Evolutionary conservation across 805 yeast genomes (phyloP).

Genomic region (Metschnikowia kunwiensis): DNA sequence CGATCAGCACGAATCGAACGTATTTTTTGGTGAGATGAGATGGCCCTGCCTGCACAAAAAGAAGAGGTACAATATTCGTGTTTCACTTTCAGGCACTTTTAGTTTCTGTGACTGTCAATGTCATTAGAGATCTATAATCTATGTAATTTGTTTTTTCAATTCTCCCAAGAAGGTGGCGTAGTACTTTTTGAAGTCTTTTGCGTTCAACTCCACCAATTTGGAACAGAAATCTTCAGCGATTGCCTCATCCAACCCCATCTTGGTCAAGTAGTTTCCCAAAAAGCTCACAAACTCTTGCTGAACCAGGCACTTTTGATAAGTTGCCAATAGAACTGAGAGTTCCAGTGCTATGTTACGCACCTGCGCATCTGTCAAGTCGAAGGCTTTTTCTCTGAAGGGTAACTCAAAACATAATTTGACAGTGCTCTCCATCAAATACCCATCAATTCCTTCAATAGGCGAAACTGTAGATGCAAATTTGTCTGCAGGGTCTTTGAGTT

Average conservation of each 20-base stretch:
- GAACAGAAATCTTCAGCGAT: conserved; percentile 60
- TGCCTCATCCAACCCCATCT: conserved; percentile 54
- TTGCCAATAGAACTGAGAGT: conserved; percentile 63
- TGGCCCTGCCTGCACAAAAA: conserved; percentile 12
- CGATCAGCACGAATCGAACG: too few species aligned
- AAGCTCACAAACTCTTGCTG: conserved; percentile 47
- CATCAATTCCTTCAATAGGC: conserved; percentile 67
- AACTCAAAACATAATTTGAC: conserved; percentile 71
- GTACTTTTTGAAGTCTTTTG: conserved; percentile 68
- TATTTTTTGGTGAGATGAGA: conserved; percentile 16
- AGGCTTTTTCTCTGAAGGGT: conserved; percentile 67
- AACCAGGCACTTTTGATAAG: conserved; percentile 33
- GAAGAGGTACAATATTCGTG: neutral
- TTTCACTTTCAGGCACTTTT: too few species aligned
- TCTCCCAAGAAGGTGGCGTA: conserved; percentile 46
- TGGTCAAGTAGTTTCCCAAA: conserved; percentile 54
- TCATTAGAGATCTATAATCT: conserved; percentile 3
- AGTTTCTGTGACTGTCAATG: neutral
- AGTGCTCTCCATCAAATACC: conserved; percentile 62
- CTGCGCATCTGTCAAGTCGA: conserved; percentile 76
- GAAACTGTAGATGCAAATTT: conserved; percentile 45
- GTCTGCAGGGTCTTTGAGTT: conserved; percentile 60
- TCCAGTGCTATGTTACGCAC: conserved; percentile 72
- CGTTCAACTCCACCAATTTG: conserved; percentile 52
- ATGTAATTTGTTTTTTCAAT: conserved; percentile 26